These are phyloP conservation scores for Austroboletus niveus DNA, from an alignment of 1,284 basidiomycete genomes.

Conservation along the genomic window DNA sequence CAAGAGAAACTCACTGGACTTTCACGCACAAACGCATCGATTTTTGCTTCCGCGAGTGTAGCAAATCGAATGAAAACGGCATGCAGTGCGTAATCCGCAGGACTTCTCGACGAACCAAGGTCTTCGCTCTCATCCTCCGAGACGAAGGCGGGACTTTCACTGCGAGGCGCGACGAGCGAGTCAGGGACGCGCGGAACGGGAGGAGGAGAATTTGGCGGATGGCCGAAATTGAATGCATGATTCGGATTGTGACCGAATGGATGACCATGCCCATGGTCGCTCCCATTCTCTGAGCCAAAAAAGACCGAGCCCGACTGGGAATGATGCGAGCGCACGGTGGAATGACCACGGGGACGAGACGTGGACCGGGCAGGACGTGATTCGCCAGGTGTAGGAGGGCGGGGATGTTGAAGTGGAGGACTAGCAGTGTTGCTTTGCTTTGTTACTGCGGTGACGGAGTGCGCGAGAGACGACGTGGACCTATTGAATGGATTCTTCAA, in stretches of 20 bases:
- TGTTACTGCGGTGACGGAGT: conserved; percentile 35
- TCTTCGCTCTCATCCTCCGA: conserved; percentile 62
- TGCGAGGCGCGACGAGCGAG: conserved; percentile 45
- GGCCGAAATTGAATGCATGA: conserved; percentile 24
- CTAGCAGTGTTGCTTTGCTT: conserved; percentile 37
- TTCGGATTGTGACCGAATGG: conserved; percentile 31
- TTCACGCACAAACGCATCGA: conserved; percentile 69
- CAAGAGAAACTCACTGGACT: conserved; percentile 50
- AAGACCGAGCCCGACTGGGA: conserved; percentile 72
- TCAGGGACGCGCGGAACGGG: conserved; percentile 74
- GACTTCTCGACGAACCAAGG: conserved; percentile 69
- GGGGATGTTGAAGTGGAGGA: conserved; percentile 40
- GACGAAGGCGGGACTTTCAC: conserved; percentile 50
- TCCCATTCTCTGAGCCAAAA: conserved; percentile 65
- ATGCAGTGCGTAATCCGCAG: conserved; percentile 83
- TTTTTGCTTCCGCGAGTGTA: conserved; percentile 73
- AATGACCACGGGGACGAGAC: conserved; percentile 53
- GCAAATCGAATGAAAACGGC: conserved; percentile 86
- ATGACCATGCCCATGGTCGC: conserved; percentile 56
- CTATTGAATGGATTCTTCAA: conserved; percentile 78
- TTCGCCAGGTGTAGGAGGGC: conserved; percentile 64
- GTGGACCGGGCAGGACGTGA: conserved; percentile 41
- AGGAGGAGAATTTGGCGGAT: conserved; percentile 58
- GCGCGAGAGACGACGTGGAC: conserved; percentile 67
- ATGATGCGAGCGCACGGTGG: conserved; percentile 63